Evolutionary conservation across 495 filamentous ascomycete species (phyloP).

Genomic region (Daldinia vernicosa): DNA sequence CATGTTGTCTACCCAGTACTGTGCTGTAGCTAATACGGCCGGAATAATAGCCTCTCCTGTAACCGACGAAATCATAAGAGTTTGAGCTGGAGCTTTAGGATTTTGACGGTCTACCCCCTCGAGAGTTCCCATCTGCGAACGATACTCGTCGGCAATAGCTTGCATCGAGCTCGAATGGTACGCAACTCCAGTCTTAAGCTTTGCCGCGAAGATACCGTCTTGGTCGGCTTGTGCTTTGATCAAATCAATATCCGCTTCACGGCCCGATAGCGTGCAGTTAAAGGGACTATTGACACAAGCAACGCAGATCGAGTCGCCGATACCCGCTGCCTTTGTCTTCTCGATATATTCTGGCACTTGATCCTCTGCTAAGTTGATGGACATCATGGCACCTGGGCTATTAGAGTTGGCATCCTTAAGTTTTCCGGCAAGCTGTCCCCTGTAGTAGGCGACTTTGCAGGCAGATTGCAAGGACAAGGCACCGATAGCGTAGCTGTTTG

Average conservation of each 20-base stretch:
- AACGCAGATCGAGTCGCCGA: slow-evolving; percentile 22
- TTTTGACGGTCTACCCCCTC: slow-evolving; percentile 1
- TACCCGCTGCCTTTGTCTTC: slow-evolving; percentile 1
- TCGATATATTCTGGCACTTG: slow-evolving; percentile 35
- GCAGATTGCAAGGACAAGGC: slow-evolving; percentile 50
- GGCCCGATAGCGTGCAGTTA: slow-evolving; percentile 55
- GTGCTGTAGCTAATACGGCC: slow-evolving; percentile 9
- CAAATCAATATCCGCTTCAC: slow-evolving; percentile 44
- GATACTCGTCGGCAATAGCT: slow-evolving; percentile 48
- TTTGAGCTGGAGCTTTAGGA: neutral
- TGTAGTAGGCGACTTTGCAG: slow-evolving; percentile 55
- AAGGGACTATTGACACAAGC: slow-evolving; percentile 60
- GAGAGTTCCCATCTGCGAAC: slow-evolving; percentile 8
- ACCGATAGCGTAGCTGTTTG: slow-evolving; percentile 43
- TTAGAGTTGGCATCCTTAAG: slow-evolving; percentile 16
- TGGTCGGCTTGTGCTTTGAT: slow-evolving; percentile 41
- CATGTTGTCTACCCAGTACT: slow-evolving; percentile 58
- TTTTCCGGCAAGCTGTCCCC: slow-evolving; percentile 34
- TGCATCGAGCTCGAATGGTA: slow-evolving; percentile 55
- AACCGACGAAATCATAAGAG: slow-evolving; percentile 48
- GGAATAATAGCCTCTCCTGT: slow-evolving; percentile 32
- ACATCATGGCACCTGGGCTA: slow-evolving; percentile 51
- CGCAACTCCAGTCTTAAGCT: slow-evolving; percentile 49
- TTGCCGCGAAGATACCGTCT: slow-evolving; percentile 53
- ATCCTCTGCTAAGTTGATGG: slow-evolving; percentile 49